Evolutionary conservation across 208 protist genomes (phyloP), one percentile per base, ranked within the genome.

Genomic region (Wallacemonas sp.): DNA sequence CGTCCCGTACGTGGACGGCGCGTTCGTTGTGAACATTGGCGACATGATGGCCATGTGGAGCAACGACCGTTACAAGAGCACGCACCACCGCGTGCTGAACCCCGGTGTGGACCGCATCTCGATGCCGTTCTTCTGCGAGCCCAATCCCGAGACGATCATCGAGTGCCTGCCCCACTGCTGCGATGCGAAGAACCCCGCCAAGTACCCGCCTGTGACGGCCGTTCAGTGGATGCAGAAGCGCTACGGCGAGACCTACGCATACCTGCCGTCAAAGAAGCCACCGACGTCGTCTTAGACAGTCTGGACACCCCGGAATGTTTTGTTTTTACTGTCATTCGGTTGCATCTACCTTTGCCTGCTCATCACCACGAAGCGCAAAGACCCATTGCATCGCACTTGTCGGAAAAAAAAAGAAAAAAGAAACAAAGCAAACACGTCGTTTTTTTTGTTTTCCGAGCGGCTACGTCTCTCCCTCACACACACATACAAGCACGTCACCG

Each of bases 1-100:
- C 38, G 88, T 69, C 19, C 71, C 82, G 17, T 68, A 78, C 24
- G 33, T 94, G n/a, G 48, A 67, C 38, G 78, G 72, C 33, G 87
- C 83, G 34, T 90, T 84, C 55, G 85, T 92, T 36, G 84, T 94
- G 33, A 94, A 94, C 72, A 92, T 94, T 66, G 88, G 88, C 8
- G 88, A 95, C 70, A 95, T 95, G 88, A 88, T 95, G 78, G 69
- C 71, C 36, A 87, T 87, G 80, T 90, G 81, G 86, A 95, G 84
- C 68, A 90, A 88, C 71, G 76, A 71, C 19, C 76, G 73, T 49
- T 92, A 91, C 78, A 81, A 80, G 67, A 86, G 80, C 60, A 92
- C 85, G 0, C 69, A 67, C 26, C 88, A 95, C 74, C 82, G 86
- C 32, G 88, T 92, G 24, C 36, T 85, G 49, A 92, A 85, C 71